A percentile compares a stretch with the other conserved stretches of the same genome.
phyloP scores from a whole-genome alignment of 495 filamentous ascomycete species.

The Podospora conica region DNA sequence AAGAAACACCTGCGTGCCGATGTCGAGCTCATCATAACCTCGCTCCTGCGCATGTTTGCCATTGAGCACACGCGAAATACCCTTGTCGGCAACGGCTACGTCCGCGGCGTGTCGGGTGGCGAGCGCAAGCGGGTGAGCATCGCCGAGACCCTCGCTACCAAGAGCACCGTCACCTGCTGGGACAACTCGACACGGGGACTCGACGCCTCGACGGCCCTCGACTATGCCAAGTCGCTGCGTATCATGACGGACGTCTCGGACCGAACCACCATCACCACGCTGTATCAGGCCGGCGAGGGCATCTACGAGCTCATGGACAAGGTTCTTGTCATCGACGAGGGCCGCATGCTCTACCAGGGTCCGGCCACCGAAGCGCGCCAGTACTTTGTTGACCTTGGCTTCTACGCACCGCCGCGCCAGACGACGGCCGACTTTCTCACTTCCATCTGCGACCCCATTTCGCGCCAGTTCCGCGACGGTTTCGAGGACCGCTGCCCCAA shows the following conservation, averaged over 20 bases:
- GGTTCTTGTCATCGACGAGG: constrained; percentile 59
- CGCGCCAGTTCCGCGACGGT: constrained; percentile 55
- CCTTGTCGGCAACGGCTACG: constrained; percentile 75
- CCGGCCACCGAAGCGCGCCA: constrained; percentile 49
- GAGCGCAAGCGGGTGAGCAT: constrained; percentile 53
- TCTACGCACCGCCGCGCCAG: constrained; percentile 47
- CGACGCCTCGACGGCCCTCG: constrained; percentile 71
- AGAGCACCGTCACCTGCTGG: constrained; percentile 49
- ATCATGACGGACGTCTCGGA: constrained; percentile 80
- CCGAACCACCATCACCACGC: constrained; percentile 73
- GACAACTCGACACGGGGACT: constrained; percentile 77
- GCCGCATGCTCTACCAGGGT: constrained; percentile 64
- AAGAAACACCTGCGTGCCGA: constrained; percentile 61
- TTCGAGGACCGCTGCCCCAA: constrained; percentile 61
- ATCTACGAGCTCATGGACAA: constrained; percentile 80
- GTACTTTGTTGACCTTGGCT: constrained; percentile 59
- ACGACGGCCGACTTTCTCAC: constrained; percentile 69
- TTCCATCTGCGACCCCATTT: constrained; percentile 60
- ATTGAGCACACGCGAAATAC: constrained; percentile 74
- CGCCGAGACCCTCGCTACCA: constrained; percentile 43
- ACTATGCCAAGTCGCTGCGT: constrained; percentile 69
- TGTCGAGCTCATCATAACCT: constrained; percentile 61
- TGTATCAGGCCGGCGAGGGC: constrained; percentile 79
- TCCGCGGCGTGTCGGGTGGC: constrained; percentile 64
- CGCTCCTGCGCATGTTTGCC: constrained; percentile 72